Percentiles rank a stretch among this genome's conserved stretches.
phyloP scores from a whole-genome alignment of 129 eudicot genomes.

The sunflower (Helianthus annuus) region DNA sequence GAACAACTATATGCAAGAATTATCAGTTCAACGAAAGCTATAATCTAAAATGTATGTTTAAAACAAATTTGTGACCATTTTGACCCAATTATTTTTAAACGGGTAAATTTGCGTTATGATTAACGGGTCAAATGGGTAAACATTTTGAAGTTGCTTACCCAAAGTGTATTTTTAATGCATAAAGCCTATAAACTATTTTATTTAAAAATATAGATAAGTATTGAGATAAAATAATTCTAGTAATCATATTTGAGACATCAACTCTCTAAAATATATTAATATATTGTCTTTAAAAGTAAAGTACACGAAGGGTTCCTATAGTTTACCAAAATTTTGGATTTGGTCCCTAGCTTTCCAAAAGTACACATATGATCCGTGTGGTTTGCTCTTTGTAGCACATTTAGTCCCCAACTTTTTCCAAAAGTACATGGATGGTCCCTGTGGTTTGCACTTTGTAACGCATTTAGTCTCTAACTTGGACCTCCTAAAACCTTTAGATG shows the following conservation, averaged over 20 bases:
- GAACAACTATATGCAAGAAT: conserved; percentile 6
- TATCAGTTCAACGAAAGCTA: conserved; percentile 1
- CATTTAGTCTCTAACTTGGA: too few relatives aligned
- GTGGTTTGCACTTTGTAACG: too few relatives aligned
- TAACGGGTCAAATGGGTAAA: not conserved
- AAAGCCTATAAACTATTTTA: not conserved
- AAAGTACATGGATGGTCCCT: too few relatives aligned
- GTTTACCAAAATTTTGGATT: too few relatives aligned
- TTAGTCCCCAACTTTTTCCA: too few relatives aligned
- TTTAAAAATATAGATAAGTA: not conserved
- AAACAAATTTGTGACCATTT: not conserved
- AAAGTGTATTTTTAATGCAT: not conserved
- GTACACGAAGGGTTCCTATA: too few relatives aligned
- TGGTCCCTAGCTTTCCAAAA: too few relatives aligned
- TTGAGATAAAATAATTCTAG: not conserved
- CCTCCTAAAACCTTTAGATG: too few relatives aligned
- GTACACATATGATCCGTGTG: too few relatives aligned
- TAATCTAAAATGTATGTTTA: conserved; percentile 8
- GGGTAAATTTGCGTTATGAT: not conserved
- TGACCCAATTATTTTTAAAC: not conserved
- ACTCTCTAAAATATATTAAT: not conserved
- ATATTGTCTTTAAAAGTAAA: too few relatives aligned
- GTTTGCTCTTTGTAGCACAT: too few relatives aligned
- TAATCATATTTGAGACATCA: not conserved
- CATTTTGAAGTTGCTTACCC: not conserved